phyloP scores from a whole-genome alignment of 1,139 yeast genomes.

The Candida pseudoviswanathii region DNA sequence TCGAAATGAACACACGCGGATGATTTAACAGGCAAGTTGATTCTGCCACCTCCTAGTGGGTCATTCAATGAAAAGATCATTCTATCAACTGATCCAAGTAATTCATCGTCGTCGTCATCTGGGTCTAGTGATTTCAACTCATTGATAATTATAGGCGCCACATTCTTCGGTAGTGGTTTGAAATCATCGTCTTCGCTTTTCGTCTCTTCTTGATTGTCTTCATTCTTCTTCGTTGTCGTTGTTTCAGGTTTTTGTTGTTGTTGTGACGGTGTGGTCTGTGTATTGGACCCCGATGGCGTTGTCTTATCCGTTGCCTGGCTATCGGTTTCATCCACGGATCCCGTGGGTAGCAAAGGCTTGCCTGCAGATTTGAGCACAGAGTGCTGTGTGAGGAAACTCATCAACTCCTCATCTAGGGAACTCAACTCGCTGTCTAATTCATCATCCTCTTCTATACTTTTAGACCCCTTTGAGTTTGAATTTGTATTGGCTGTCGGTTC shows the following conservation, averaged over 20 bases:
- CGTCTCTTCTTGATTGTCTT: background rate
- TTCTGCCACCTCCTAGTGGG: slow-evolving; percentile 39
- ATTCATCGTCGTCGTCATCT: slow-evolving; percentile 23
- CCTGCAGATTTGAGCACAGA: slow-evolving; percentile 2
- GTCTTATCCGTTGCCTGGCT: background rate
- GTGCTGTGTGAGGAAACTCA: slow-evolving; percentile 4
- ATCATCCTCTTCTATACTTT: background rate
- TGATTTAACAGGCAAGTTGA: slow-evolving; percentile 44
- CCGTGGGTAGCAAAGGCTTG: background rate
- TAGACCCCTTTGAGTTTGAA: background rate
- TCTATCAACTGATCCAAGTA: slow-evolving; percentile 26
- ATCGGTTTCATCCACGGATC: background rate
- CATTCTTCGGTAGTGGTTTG: slow-evolving; percentile 30
- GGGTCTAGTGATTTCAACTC: slow-evolving; percentile 25
- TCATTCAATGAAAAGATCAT: slow-evolving; percentile 33
- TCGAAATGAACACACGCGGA: slow-evolving; percentile 43
- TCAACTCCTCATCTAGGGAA: slow-evolving; percentile 21
- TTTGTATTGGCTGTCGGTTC: background rate
- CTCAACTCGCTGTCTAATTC: slow-evolving; percentile 6
- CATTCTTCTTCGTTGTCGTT: no score
- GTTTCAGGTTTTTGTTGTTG: no score
- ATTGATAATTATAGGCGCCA: slow-evolving; percentile 22
- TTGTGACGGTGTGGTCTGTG: no score
- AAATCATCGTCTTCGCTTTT: slow-evolving; percentile 15
- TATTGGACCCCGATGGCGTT: background rate